These are phyloP conservation scores for Moesziomyces sp. DNA, from an alignment of 1,284 basidiomycete genomes.

Conservation along the genomic window DNA sequence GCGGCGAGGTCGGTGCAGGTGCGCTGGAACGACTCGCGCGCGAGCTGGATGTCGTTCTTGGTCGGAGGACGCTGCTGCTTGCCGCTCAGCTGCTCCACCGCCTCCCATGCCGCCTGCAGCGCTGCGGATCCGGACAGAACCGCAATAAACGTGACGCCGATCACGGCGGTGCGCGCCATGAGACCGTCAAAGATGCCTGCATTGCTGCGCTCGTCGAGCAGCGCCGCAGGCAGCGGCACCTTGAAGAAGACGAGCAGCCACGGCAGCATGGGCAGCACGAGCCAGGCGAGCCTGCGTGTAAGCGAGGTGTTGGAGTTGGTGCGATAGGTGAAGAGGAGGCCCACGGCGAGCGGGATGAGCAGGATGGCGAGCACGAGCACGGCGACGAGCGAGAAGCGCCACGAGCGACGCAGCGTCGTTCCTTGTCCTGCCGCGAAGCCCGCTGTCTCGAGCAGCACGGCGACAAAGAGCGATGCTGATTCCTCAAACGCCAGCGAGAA, in stretches of 20 bases:
- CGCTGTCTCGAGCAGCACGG: conserved; percentile 59
- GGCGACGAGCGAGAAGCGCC: conserved; percentile 42
- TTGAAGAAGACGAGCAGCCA: conserved; percentile 62
- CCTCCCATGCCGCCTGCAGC: conserved; percentile 69
- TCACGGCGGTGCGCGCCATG: conserved; percentile 67
- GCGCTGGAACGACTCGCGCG: conserved; percentile 44
- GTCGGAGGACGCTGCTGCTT: conserved; percentile 35
- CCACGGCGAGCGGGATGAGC: conserved; percentile 52
- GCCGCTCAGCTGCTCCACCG: conserved; percentile 63
- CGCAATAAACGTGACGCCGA: conserved; percentile 69
- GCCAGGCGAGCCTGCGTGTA: conserved; percentile 31
- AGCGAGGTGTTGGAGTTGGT: conserved; percentile 33
- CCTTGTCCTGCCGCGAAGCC: conserved; percentile 35
- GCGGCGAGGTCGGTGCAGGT: conserved; percentile 47
- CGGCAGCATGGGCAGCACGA: conserved; percentile 47
- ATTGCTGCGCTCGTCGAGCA: conserved; percentile 17
- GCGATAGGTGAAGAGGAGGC: conserved; percentile 55
- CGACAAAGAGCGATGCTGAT: conserved; percentile 51
- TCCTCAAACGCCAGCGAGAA: conserved; percentile 63
- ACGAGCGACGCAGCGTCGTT: conserved; percentile 23
- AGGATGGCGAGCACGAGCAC: conserved; percentile 31
- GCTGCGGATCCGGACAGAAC: conserved; percentile 69
- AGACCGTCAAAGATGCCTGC: conserved; percentile 44
- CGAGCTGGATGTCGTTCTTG: conserved; percentile 30
- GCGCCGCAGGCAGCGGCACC: conserved; percentile 58